Percentiles rank a stretch among this genome's conserved stretches.
These are phyloP conservation scores for Coemansia sp. DNA, from an alignment of 192 early-diverging fungal genomes.

Conservation along the genomic window DNA sequence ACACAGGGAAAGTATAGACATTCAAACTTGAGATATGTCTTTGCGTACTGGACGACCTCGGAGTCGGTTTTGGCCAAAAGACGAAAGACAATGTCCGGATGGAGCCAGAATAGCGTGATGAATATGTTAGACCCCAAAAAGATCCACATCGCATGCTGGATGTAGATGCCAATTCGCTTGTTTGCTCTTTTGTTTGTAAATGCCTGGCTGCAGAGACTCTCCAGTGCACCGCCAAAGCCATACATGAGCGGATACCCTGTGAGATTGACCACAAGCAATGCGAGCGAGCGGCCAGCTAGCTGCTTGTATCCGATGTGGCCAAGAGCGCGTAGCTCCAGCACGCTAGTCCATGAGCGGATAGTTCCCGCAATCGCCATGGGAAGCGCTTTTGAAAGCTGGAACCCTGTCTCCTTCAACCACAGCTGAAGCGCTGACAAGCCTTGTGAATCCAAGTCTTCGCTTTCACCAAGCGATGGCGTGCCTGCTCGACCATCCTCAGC, in stretches of 20 bases:
- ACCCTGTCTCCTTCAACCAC: conserved; percentile 35
- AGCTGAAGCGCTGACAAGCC: background rate
- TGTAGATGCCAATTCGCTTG: conserved; percentile 64
- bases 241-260: conserved; percentile 74
- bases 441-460: background rate
- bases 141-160: conserved; percentile 81
- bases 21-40: conserved; percentile 65
- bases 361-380: conserved; percentile 66
- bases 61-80: conserved; percentile 73
- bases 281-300: conserved; percentile 69
- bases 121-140: conserved; percentile 51
- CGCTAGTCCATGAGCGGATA: conserved; percentile 63
- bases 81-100: conserved; percentile 58
- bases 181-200: conserved; percentile 63
- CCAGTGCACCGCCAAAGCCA: conserved; percentile 72
- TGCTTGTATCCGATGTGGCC: conserved; percentile 64
- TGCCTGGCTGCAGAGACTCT: conserved; percentile 76
- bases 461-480: background rate
- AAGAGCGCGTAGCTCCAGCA: conserved; percentile 64
- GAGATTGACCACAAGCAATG: conserved; percentile 73
- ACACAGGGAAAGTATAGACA: conserved; percentile 76
- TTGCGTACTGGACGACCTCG: conserved; percentile 67
- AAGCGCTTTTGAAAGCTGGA: conserved; percentile 36
- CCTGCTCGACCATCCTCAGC: background rate
- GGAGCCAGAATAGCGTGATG: conserved; percentile 40